A percentile compares a stretch with the other conserved stretches of the same genome.
Conservation (phyloP, 176 grass and related monocot genomes). For the Musa acuminata region DNA sequence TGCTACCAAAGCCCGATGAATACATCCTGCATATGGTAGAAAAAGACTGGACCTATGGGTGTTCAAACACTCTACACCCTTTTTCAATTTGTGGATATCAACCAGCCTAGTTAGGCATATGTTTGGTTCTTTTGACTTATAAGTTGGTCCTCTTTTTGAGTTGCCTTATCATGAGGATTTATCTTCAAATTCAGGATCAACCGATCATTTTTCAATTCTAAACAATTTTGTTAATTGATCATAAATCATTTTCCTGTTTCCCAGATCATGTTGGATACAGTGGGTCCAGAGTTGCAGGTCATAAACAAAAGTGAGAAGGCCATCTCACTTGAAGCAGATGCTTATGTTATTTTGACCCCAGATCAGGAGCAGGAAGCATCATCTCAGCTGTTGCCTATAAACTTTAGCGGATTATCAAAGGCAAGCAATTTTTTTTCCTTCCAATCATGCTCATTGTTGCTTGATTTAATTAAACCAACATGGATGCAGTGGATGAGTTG, state of each 20-base stretch:
- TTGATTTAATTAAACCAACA: no score
- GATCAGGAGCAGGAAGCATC: constrained; percentile 57
- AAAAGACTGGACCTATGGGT: not conserved
- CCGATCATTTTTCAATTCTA: not conserved
- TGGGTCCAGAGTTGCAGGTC: constrained; percentile 89
- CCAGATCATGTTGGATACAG: constrained; percentile 93
- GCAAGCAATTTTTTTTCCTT: constrained; percentile 17
- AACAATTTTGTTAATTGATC: not conserved
- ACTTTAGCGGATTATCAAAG: constrained; percentile 76
- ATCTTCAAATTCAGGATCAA: not conserved
- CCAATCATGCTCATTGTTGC: not conserved
- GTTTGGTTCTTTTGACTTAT: not conserved
- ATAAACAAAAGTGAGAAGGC: constrained; percentile 62
- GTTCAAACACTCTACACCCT: not conserved
- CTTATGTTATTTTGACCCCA: constrained; percentile 65
- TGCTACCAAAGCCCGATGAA: not conserved
- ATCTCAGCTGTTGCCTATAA: constrained; percentile 72
- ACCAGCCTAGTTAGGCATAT: not conserved
- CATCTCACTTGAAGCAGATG: constrained; percentile 82
- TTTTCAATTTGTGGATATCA: not conserved
- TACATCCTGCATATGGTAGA: not conserved
- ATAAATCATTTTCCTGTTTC: not conserved
- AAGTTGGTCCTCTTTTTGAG: not conserved
- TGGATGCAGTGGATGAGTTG: no score
- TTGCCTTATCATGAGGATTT: not conserved